A percentile compares a stretch with the other conserved stretches of the same genome.
phyloP scores from a whole-genome alignment of 108 stramenopile species.

The Skeletonema menzelii region DNA sequence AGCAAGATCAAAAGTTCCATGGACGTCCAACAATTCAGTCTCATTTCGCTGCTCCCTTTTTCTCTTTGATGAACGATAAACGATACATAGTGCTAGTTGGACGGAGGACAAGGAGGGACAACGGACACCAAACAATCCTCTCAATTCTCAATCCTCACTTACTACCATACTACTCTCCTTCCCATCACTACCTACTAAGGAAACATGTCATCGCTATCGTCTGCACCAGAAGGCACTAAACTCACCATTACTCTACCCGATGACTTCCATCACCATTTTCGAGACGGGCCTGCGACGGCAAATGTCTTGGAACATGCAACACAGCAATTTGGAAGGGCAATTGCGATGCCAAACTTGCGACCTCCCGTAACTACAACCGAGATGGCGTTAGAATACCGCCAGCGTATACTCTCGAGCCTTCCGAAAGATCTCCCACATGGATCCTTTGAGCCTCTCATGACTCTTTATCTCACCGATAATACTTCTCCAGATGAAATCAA shows the following conservation, averaged over 20 bases:
- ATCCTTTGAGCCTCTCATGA: conserved; percentile 91
- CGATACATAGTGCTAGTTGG: too few relatives aligned
- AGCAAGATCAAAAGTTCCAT: too few relatives aligned
- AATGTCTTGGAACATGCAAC: conserved; percentile 67
- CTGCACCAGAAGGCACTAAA: conserved; percentile 36
- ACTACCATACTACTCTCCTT: too few relatives aligned
- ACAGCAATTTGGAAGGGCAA: conserved; percentile 75
- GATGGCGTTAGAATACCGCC: conserved; percentile 86
- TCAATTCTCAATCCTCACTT: too few relatives aligned
- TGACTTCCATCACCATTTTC: conserved; percentile 98
- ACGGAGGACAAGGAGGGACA: too few relatives aligned
- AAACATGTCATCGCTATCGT: conserved; percentile 1
- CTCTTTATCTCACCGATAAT: conserved; percentile 95
- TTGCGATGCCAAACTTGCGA: conserved; percentile 98
- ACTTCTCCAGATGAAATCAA: conserved; percentile 93
- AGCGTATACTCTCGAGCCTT: conserved; percentile 69
- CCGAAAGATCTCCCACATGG: conserved; percentile 42
- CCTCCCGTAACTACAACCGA: conserved; percentile 96
- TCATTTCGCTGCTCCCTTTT: too few relatives aligned
- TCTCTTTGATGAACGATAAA: too few relatives aligned
- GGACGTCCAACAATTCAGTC: too few relatives aligned
- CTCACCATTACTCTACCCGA: conserved; percentile 80
- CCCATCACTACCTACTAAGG: too few relatives aligned
- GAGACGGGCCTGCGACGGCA: conserved; percentile 76
- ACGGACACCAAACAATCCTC: too few relatives aligned